Conservation (phyloP, 768 basidiomycete species). For the Lactarius psammicola region DNA sequence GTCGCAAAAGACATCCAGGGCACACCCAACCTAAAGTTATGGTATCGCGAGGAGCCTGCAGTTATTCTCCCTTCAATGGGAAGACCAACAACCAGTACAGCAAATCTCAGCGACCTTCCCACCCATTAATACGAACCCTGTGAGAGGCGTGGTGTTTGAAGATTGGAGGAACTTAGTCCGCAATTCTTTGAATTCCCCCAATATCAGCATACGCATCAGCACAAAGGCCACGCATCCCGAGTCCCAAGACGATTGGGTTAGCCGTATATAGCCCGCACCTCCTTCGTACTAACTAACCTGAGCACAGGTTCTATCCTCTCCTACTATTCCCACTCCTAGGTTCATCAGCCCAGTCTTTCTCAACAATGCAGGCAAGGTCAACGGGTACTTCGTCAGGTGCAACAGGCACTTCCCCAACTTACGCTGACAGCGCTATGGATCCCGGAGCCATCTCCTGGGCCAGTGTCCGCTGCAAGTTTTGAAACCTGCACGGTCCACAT, state of each 20-base stretch:
- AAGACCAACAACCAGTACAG: neutral
- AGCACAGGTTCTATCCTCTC: slow-evolving; percentile 2
- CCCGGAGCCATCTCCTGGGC: neutral
- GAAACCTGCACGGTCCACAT: neutral
- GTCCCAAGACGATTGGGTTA: neutral
- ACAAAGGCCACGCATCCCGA: neutral
- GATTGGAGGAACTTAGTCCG: slow-evolving; percentile 8
- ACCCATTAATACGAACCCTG: neutral
- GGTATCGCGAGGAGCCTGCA: neutral
- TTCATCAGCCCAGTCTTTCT: neutral
- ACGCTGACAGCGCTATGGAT: neutral
- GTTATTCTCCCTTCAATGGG: too few species aligned
- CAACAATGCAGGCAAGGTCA: neutral
- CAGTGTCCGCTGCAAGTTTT: neutral
- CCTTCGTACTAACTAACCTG: neutral
- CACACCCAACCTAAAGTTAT: neutral
- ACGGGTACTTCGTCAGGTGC: neutral
- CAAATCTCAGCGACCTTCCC: neutral
- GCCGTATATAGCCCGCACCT: neutral
- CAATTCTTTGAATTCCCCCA: neutral
- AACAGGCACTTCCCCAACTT: neutral
- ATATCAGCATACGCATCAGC: slow-evolving; percentile 1
- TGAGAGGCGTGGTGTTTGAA: neutral
- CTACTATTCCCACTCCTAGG: neutral
- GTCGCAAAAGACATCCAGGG: neutral